Base-by-base conservation (phyloP, 192 early-diverging fungal genomes). In the Gigaspora rosea region DNA sequence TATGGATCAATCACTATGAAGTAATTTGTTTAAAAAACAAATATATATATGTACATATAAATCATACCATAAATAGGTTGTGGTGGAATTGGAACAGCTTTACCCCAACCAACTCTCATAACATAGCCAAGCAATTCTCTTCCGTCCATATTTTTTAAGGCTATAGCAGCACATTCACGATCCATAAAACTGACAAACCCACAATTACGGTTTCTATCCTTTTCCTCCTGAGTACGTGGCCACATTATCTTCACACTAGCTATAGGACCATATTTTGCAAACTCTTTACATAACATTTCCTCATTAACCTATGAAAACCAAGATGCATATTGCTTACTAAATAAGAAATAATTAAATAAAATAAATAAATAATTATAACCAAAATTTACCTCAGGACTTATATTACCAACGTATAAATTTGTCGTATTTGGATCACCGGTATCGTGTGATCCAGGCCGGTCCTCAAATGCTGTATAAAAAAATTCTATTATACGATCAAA, bases 221-320 rank as follows among this genome's bases (percentile, higher is more conserved):
- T 88, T 80, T 95, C 94, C 61, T 95, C 94, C n/a, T 81, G 84
- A 0, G 92, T 92, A 15, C 96, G 92, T 3, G 95, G 95, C 95
- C 95, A 96, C 96, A 98, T 95, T 58, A 98, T 92, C 78, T 98
- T 98, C 64, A 96, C 92, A 69, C 92, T 94, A 10, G 88, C 95
- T 75, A 98, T 94, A 1, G 95, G 90, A 0, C 96, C 96, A 74
- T 87, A 94, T 41, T 72, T 82, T 16, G 85, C 95, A 90, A 98
- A 98, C 46, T 87, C 88, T 77, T 83, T 76, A 66, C 92, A 93
- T 3, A 98, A 78, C 15, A 80, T 74, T 35, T 89, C 88, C 79
- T 97, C 95, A 74, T 91, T 91, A 0, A 91, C 76, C 75, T 76
- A 57, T 54, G 13, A 32, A 66, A 41, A 41, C 41, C 6, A n/a